Evolutionary conservation across 176 grass and related monocot genomes (phyloP), one percentile per base, ranked within the genome.

Genomic region (Tillandsia leiboldiana): DNA sequence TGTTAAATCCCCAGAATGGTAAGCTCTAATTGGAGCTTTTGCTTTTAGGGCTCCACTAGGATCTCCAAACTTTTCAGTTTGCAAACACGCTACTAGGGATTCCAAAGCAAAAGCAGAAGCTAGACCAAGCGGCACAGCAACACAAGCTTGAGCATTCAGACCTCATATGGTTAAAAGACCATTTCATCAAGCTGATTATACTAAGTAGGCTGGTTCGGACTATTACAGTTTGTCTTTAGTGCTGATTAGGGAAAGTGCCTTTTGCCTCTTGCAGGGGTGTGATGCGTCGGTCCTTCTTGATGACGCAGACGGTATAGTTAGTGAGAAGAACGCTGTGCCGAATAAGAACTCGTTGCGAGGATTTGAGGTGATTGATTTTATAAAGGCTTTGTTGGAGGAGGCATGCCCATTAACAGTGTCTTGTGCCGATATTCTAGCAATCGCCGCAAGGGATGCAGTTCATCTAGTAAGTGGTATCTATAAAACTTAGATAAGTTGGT

Each of bases 361-460:
- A 26, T 86, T 86, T 20, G 78, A 86, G 54, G 83, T 86, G 52
- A 78, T 86, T 54, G 83, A 86, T 26, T 50, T 33, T 42, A 78
- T 81, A 18, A 86, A 86, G 78, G 79, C 48, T 65, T 51, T 75
- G 69, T 18, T 86, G 63, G 83, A 86, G 83, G 52, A 74, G 63
- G 83, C 69, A 2, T 86, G 83, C 26, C 78, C 83, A 12, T 26
- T 57, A n/a, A 86, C 78, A 64, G 83, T 86, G 47, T 86, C 83
- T 8, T 81, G 83, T 61, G 83, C 83, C 8, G 83, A 86, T 49
- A 86, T 86, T 57, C 29, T 86, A 8, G 68, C 83, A 67, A 86
- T 86, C 23, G 65, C 48, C 51, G 83, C 83, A 26, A 50, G 83
- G 24, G 83, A 86, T 53, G 54, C 70, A 0, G 83, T 86, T 24